These are phyloP conservation scores for Plenodomus lindquistii DNA, from an alignment of 2,329 filamentous ascomycete species.

Conservation along the genomic window DNA sequence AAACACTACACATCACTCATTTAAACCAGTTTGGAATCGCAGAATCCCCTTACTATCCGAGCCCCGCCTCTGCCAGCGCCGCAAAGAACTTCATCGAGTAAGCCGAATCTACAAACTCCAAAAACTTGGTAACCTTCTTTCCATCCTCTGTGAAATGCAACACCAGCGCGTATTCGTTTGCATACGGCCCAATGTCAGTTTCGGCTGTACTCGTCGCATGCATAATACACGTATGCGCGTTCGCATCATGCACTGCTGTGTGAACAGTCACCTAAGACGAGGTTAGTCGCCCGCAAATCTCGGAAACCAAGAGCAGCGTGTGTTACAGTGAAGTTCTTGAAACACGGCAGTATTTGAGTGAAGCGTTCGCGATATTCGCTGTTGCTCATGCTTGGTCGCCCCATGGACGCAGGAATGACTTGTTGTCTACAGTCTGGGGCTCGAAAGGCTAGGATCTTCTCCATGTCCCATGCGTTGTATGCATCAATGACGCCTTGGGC, in stretches of 20 bases:
- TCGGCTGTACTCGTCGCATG: conserved; percentile 1
- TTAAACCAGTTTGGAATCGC: too few relatives aligned
- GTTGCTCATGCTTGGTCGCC: conserved; percentile 3
- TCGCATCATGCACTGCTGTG: neutral
- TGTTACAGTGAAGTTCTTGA: conserved; percentile 6
- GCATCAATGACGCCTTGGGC: conserved; percentile 4
- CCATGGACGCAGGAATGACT: conserved; percentile 6
- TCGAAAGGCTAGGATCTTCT: conserved; percentile 4
- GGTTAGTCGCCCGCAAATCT: neutral
- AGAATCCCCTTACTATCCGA: neutral
- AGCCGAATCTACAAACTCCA: conserved; percentile 5
- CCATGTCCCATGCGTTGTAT: conserved; percentile 8
- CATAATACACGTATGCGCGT: conserved; percentile 1
- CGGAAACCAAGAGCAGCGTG: neutral
- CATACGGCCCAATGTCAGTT: conserved; percentile 2
- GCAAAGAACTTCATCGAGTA: conserved; percentile 1
- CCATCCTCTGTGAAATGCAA: conserved; percentile 4
- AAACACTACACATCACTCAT: too few relatives aligned
- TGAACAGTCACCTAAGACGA: neutral
- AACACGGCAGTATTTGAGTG: neutral
- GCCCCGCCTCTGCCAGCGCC: neutral
- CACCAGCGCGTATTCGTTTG: conserved; percentile 4
- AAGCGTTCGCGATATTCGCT: conserved; percentile 4
- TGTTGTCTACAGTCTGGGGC: conserved; percentile 4
- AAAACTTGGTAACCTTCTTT: conserved; percentile 1